Evolutionary conservation across 805 yeast species (phyloP), one percentile per base, ranked within the genome.

Genomic region (Monosporozyma siamensis): DNA sequence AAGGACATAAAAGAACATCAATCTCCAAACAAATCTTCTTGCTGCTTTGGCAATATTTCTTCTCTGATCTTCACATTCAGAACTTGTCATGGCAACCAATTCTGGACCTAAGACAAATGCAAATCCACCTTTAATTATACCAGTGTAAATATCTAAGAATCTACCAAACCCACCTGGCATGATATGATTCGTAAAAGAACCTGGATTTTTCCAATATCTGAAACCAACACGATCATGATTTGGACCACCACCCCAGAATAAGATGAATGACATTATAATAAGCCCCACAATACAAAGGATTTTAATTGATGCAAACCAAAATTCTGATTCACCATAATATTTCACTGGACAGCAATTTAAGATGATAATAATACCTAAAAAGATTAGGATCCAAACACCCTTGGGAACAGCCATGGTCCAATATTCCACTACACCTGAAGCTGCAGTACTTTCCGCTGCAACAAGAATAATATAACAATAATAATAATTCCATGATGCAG

Each of bases 51-150:
- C 76, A 39, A 80, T 69, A 44, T 72, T 75, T 50, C 72, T 66
- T 56, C 84, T 69, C 43, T 82, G 83, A 48, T 70, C 70, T 43
- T 67, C 63, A 42, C 77, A 70, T 59, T 79, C 86, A n/a, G 78
- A 72, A 14, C 78, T 72, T 26, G 78, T 68, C 40, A 73, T 59
- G 6, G 72, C 77, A 49, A 79, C 71, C 52, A 80, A 66, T 63
- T 80, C 86, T 14, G 84, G 84, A 21, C 80, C 64, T 39, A 77
- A 67, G 48, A 79, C 74, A 55, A 78, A 79, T 3, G 83, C 75
- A 51, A 78, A 80, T 12, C 79, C 85, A 32, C 82, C 77, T 53
- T 75, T 77, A 49, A 78, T 73, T 39, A 80, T 65, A 42, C 74
- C 78, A 12, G 77, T 73, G 76, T 80, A 77, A 43, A 78, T 68